These are phyloP conservation scores for Ligustrum vulgare DNA, from an alignment of 257 asterid genomes.

Conservation along the genomic window DNA sequence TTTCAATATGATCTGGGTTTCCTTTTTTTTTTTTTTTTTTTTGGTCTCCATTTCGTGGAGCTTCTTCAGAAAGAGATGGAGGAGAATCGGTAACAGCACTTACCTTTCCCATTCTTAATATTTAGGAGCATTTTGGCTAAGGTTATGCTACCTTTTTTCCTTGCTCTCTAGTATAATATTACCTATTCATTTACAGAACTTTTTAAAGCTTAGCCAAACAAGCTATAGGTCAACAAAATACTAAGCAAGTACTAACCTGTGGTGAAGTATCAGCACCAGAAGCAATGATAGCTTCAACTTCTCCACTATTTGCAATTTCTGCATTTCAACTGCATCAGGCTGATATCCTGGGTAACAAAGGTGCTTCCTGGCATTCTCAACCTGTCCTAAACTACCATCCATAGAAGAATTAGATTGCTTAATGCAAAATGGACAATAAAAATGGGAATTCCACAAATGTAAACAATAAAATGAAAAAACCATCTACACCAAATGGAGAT, in stretches of 20 bases:
- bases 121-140: neutral
- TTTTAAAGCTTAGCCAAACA: neutral
- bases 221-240: neutral
- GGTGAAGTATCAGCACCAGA: slow-evolving; percentile 82
- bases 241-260: slow-evolving; percentile 46
- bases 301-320: slow-evolving; percentile 67
- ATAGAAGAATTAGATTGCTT: slow-evolving; percentile 37
- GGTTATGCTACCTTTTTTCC: neutral
- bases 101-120: neutral
- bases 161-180: neutral
- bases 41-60: no score
- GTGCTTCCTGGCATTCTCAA: slow-evolving; percentile 64
- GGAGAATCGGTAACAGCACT: slow-evolving; percentile 23
- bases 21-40: no score
- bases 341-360: slow-evolving; percentile 49
- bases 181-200: neutral
- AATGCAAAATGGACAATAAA: slow-evolving; percentile 11
- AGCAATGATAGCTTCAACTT: slow-evolving; percentile 70
- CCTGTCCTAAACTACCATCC: slow-evolving; percentile 69
- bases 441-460: neutral
- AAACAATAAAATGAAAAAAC: neutral
- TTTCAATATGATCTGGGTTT: no score
- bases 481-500: neutral
- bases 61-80: no score
- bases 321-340: slow-evolving; percentile 53